Evolutionary conservation across 345 rosid genomes (phyloP).

Genomic region (Moricandia moricandioides): DNA sequence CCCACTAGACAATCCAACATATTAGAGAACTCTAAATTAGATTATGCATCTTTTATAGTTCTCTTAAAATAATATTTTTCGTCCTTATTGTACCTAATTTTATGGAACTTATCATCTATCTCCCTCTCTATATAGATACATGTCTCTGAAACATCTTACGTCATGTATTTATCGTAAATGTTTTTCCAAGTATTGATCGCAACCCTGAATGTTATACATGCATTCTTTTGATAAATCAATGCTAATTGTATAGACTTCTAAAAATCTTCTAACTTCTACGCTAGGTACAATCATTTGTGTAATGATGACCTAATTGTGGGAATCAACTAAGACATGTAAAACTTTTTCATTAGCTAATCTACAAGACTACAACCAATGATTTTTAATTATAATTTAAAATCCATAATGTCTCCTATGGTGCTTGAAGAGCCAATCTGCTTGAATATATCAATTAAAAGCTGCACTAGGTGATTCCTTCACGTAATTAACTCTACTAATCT

Average conservation of each 20-base stretch:
- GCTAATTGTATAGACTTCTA: background rate
- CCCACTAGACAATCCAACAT: conserved; percentile 38
- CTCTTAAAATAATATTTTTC: background rate
- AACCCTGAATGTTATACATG: background rate
- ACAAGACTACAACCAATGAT: conserved; percentile 11
- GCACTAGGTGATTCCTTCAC: conserved; percentile 20
- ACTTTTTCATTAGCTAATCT: background rate
- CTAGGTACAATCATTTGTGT: background rate
- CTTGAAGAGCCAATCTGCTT: conserved; percentile 34
- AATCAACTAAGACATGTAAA: conserved; percentile 31
- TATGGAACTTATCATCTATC: conserved; percentile 8
- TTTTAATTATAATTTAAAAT: conserved; percentile 1
- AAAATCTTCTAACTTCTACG: background rate
- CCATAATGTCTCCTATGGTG: conserved; percentile 20
- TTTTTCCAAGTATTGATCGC: background rate
- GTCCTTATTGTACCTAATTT: conserved; percentile 32
- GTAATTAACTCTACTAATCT: conserved; percentile 18
- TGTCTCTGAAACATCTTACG: conserved; percentile 16
- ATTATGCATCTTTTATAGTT: conserved; percentile 9
- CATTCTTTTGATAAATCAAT: too few relatives aligned
- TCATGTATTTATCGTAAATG: conserved; percentile 13
- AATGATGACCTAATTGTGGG: conserved; percentile 26
- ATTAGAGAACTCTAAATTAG: background rate
- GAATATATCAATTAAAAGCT: conserved; percentile 4
- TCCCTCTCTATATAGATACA: background rate